phyloP scores from a whole-genome alignment of 225 moss, liverwort and hornwort species.

The Polytrichum formosum region DNA sequence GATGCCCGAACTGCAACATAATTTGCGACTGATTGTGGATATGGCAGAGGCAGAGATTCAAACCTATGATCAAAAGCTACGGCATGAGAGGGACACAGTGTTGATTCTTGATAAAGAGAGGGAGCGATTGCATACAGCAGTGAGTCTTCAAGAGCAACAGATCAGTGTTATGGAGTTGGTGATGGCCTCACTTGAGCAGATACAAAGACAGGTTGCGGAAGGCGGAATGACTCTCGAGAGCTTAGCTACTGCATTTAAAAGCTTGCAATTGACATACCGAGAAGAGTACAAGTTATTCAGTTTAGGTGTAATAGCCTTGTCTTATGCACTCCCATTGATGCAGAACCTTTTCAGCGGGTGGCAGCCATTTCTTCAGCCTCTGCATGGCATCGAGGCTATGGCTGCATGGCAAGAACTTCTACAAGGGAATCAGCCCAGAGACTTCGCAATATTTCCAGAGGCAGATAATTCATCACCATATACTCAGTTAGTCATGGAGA shows the following conservation, averaged over 20 bases:
- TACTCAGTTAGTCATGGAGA: slow-evolving; percentile 77
- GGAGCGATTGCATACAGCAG: slow-evolving; percentile 64
- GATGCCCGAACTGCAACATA: slow-evolving; percentile 88
- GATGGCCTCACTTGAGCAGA: slow-evolving; percentile 56
- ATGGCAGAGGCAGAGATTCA: slow-evolving; percentile 81
- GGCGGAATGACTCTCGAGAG: slow-evolving; percentile 64
- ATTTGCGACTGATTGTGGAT: slow-evolving; percentile 76
- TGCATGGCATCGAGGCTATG: slow-evolving; percentile 67
- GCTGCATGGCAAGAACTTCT: slow-evolving; percentile 67
- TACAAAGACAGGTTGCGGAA: slow-evolving; percentile 51
- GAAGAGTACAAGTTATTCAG: slow-evolving; percentile 83
- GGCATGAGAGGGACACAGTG: slow-evolving; percentile 66
- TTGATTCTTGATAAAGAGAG: slow-evolving; percentile 73
- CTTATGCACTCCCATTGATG: slow-evolving; percentile 67
- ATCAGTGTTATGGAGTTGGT: slow-evolving; percentile 70
- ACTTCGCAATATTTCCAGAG: slow-evolving; percentile 67
- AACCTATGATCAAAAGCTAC: slow-evolving; percentile 63
- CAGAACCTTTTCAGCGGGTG: slow-evolving; percentile 68
- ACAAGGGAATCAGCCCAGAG: slow-evolving; percentile 63
- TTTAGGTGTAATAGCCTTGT: slow-evolving; percentile 71
- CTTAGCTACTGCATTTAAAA: slow-evolving; percentile 58
- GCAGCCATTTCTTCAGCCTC: slow-evolving; percentile 80
- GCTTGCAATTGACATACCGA: slow-evolving; percentile 45
- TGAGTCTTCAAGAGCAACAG: slow-evolving; percentile 56
- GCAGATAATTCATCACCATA: slow-evolving; percentile 67